Evolutionary conservation across 257 asterid genomes (phyloP).

Genomic region (Solanum megistacrolobum): DNA sequence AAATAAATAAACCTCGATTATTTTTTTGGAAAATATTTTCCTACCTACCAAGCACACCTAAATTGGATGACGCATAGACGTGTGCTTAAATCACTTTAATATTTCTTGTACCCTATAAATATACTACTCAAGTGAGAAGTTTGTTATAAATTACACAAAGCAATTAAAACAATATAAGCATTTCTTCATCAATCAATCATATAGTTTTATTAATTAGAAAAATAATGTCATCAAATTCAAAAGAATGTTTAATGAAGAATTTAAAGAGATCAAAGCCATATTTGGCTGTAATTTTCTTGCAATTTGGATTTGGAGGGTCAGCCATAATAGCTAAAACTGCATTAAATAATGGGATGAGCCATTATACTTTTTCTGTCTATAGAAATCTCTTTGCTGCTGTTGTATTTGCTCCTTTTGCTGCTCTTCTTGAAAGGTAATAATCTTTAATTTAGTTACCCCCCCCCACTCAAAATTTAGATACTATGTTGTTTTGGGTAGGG

Average conservation of each 20-base stretch:
- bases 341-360: constrained; percentile 51
- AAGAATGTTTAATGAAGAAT: not conserved
- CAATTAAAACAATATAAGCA: not conserved
- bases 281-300: constrained; percentile 33
- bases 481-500: not conserved
- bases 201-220: not conserved
- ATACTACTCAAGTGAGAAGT: not conserved
- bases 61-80: not conserved
- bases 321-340: constrained; percentile 45
- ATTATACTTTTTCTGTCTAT: constrained; percentile 41
- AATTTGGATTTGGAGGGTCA: constrained; percentile 39
- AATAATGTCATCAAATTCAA: not conserved
- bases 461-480: not conserved
- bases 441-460: not conserved
- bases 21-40: not conserved
- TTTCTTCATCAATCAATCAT: not conserved
- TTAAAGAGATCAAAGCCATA: constrained; percentile 33
- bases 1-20: not conserved
- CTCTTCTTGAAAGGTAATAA: constrained; percentile 41
- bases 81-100: not conserved
- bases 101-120: not conserved
- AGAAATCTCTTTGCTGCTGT: constrained; percentile 43
- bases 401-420: constrained; percentile 42
- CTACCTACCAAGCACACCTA: not conserved
- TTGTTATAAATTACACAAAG: not conserved